A percentile compares a stretch with the other conserved stretches of the same genome.
Conservation (phyloP, 1,139 yeast species). For the Geotrichum bryndzae region DNA sequence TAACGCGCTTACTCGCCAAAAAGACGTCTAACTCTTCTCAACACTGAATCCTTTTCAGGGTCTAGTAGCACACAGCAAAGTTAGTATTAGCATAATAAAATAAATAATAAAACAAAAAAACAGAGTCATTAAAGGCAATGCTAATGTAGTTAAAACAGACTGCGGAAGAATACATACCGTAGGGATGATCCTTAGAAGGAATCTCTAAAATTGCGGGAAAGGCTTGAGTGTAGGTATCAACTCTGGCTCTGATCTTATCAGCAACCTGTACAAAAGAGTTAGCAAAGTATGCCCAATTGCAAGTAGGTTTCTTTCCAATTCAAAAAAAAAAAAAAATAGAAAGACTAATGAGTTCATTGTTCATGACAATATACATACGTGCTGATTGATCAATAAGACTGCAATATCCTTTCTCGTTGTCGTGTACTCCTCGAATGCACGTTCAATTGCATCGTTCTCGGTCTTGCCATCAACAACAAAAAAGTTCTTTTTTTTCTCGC, state of each 20-base stretch:
- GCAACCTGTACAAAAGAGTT: slow-evolving; percentile 45
- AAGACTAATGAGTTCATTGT: not conserved
- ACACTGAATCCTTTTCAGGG: slow-evolving; percentile 94
- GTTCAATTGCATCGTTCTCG: slow-evolving; percentile 64
- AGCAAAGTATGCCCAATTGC: not conserved
- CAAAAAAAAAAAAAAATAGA: not conserved
- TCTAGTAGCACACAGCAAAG: slow-evolving; percentile 36
- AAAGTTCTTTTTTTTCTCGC: slow-evolving; percentile 68
- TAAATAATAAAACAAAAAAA: not conserved
- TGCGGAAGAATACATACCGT: slow-evolving; percentile 36
- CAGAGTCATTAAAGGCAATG: not conserved
- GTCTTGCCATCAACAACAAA: slow-evolving; percentile 79
- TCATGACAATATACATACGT: slow-evolving; percentile 34
- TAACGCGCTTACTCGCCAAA: slow-evolving; percentile 63
- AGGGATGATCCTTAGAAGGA: slow-evolving; percentile 97
- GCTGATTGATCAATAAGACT: slow-evolving; percentile 85
- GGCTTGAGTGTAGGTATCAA: slow-evolving; percentile 81
- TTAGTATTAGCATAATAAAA: not conserved
- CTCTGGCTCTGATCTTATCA: slow-evolving; percentile 74
- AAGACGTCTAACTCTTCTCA: slow-evolving; percentile 87
- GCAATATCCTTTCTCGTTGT: slow-evolving; percentile 82
- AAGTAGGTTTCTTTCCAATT: not conserved
- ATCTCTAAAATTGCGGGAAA: slow-evolving; percentile 96
- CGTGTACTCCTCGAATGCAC: slow-evolving; percentile 72
- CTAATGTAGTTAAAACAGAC: not conserved